Conservation (phyloP, 176 grass and related monocot genomes). For the Avena insularis region DNA sequence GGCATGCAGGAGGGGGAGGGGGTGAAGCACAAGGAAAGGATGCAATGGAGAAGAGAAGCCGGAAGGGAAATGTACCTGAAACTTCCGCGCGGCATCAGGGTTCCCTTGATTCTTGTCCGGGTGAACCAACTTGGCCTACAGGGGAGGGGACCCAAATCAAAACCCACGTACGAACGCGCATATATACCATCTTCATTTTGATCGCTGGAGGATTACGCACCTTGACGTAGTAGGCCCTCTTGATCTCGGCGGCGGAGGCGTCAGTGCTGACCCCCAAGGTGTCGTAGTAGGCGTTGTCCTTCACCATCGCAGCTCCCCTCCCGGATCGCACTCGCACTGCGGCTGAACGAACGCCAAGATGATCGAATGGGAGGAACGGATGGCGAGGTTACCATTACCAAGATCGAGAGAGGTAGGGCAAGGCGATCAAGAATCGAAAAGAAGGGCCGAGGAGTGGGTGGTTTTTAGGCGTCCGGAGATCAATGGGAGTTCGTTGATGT, state of each 20-base stretch:
- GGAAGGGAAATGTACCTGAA: constrained; percentile 51
- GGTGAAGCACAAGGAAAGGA: background rate
- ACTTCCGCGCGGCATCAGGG: constrained; percentile 71
- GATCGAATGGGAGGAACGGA: background rate
- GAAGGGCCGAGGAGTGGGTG: background rate
- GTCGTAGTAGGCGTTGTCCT: constrained; percentile 76
- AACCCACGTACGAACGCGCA: background rate
- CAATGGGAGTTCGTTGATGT: background rate
- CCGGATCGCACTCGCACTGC: constrained; percentile 18
- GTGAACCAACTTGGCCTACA: constrained; percentile 86
- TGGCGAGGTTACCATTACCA: constrained; percentile 19
- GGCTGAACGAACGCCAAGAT: background rate
- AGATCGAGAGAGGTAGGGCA: background rate
- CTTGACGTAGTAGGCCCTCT: constrained; percentile 98
- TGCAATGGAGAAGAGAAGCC: background rate
- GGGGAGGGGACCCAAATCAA: constrained; percentile 22
- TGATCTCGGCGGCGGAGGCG: constrained; percentile 82
- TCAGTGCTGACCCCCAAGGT: constrained; percentile 75
- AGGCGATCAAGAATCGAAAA: background rate
- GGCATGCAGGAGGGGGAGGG: no score
- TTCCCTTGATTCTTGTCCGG: constrained; percentile 86
- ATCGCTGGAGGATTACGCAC: constrained; percentile 23
- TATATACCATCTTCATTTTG: background rate
- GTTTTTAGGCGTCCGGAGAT: background rate
- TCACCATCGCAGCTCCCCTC: constrained; percentile 53